phyloP scores from a whole-genome alignment of 1,284 basidiomycete species.

The Thecaphora thlaspeos region DNA sequence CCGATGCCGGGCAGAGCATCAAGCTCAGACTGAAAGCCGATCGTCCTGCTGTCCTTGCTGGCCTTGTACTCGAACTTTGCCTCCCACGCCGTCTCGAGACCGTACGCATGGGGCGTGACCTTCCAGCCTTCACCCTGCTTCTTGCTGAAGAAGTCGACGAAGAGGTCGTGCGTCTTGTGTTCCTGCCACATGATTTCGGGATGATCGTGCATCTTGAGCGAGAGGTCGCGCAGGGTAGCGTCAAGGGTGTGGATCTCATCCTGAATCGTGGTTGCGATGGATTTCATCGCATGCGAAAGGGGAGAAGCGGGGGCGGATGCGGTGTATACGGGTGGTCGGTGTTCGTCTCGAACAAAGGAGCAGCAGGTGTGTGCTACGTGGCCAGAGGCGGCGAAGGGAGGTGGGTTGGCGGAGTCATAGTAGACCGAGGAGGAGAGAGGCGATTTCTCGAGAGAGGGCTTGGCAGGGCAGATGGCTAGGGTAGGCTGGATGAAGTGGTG shows the following conservation, averaged over 20 bases:
- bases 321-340: too few relatives aligned
- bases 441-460: too few relatives aligned
- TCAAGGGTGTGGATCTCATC: background rate
- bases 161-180: slow-evolving; percentile 45
- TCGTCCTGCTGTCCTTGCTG: slow-evolving; percentile 16
- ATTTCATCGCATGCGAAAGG: too few relatives aligned
- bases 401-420: too few relatives aligned
- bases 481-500: too few relatives aligned
- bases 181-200: slow-evolving; percentile 56
- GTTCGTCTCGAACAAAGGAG: too few relatives aligned
- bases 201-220: slow-evolving; percentile 54
- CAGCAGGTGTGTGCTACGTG: too few relatives aligned
- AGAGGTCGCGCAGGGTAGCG: slow-evolving; percentile 49
- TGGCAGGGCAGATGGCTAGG: too few relatives aligned
- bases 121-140: slow-evolving; percentile 37
- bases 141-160: slow-evolving; percentile 31
- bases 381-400: too few relatives aligned
- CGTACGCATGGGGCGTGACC: slow-evolving; percentile 51
- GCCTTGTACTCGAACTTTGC: slow-evolving; percentile 64
- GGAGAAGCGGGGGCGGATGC: too few relatives aligned
- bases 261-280: too few relatives aligned
- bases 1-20: slow-evolving; percentile 60
- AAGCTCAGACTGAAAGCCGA: slow-evolving; percentile 68
- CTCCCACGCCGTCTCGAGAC: slow-evolving; percentile 68
- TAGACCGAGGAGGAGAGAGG: too few relatives aligned